phyloP scores from a whole-genome alignment of 169 alveolate species.

The Theileria annulata region DNA sequence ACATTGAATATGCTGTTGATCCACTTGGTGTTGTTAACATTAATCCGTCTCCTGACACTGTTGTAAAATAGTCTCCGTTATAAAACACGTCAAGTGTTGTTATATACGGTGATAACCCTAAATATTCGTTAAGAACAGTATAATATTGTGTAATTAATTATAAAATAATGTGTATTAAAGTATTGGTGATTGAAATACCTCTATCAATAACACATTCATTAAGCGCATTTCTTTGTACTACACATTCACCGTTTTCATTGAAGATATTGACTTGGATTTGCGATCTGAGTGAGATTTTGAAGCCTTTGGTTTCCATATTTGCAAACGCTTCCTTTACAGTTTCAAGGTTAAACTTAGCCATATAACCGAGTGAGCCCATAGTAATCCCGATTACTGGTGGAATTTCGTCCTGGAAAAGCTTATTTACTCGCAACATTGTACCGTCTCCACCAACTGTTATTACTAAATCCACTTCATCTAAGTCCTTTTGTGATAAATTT shows the following conservation, averaged over 20 bases:
- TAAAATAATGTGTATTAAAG: not conserved
- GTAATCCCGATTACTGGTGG: constrained; percentile 83
- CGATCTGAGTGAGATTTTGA: constrained; percentile 53
- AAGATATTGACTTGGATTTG: constrained; percentile 39
- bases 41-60: constrained; percentile 78
- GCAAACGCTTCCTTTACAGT: constrained; percentile 48
- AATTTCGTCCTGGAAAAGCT: constrained; percentile 75
- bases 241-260: constrained; percentile 45
- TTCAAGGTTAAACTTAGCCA: constrained; percentile 73
- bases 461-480: constrained; percentile 76
- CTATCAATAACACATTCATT: constrained; percentile 79
- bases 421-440: constrained; percentile 87
- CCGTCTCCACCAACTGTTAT: constrained; percentile 95
- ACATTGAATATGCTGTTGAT: constrained; percentile 96
- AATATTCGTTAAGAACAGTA: no score
- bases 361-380: constrained; percentile 84
- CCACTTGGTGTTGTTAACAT: constrained; percentile 96
- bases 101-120: constrained; percentile 66
- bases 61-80: constrained; percentile 70
- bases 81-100: constrained; percentile 70
- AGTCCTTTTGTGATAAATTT: constrained; percentile 13
- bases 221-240: constrained; percentile 56
- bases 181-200: constrained; percentile 32
- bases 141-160: not conserved
- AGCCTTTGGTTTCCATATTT: constrained; percentile 27